These are phyloP conservation scores for Fusarium sp. DNA, from an alignment of 2,329 filamentous ascomycete species.

Conservation along the genomic window DNA sequence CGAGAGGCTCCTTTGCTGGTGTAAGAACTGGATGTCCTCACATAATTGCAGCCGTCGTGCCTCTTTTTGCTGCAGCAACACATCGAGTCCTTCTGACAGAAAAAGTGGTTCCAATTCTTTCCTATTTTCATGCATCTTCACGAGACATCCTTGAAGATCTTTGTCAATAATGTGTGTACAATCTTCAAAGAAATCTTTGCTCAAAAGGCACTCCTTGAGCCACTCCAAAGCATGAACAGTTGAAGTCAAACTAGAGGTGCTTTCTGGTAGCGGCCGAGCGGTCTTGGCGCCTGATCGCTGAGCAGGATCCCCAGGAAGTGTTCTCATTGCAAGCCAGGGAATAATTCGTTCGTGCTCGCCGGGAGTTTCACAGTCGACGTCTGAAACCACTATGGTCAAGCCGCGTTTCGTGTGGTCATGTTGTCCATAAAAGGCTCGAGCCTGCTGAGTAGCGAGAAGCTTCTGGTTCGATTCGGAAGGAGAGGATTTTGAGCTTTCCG, in stretches of 20 bases:
- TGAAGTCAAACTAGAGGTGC: neutral
- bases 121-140: accelerated
- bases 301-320: neutral
- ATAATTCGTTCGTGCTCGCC: neutral
- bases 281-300: neutral
- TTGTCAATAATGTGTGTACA: neutral
- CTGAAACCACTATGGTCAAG: neutral
- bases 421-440: neutral
- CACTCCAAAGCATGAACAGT: neutral
- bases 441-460: neutral
- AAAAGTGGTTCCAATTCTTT: accelerated
- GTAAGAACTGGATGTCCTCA: neutral
- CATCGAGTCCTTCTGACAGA: accelerated
- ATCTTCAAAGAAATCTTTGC: neutral
- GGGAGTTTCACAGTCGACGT: neutral
- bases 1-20: neutral
- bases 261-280: neutral
- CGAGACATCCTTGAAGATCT: neutral
- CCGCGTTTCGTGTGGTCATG: neutral
- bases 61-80: neutral
- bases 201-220: neutral
- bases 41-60: neutral
- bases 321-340: neutral
- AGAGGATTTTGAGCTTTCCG: accelerated
- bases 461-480: neutral